These are phyloP conservation scores for Adansonia gregorii DNA, from an alignment of 441 rosid species.

Conservation along the genomic window DNA sequence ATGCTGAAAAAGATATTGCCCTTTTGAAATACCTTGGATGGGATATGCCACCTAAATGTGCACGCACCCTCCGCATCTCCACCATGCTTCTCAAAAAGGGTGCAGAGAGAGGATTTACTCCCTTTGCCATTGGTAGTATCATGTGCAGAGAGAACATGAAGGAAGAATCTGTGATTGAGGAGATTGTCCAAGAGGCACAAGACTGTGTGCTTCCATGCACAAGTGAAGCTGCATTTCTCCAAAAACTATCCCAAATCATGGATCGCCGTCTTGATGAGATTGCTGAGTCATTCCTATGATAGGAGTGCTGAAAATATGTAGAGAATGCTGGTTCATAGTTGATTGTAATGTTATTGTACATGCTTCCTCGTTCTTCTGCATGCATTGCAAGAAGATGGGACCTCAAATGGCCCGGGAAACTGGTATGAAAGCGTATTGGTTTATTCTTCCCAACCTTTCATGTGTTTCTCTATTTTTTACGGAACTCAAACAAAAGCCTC, in stretches of 20 bases:
- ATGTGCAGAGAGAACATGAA: constrained; percentile 70
- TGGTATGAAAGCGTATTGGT: not conserved
- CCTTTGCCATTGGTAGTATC: constrained; percentile 67
- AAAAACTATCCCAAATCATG: constrained; percentile 48
- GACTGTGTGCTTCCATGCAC: constrained; percentile 48
- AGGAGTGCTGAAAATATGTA: constrained; percentile 24
- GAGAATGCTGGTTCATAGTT: constrained; percentile 19
- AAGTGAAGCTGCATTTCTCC: constrained; percentile 54
- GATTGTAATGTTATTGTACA: constrained; percentile 3
- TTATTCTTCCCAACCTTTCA: not conserved
- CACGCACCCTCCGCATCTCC: constrained; percentile 64
- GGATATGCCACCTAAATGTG: constrained; percentile 57
- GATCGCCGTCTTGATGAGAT: constrained; percentile 50
- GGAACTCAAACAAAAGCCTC: not conserved
- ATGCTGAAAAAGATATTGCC: constrained; percentile 78
- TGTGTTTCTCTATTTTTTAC: constrained; percentile 22
- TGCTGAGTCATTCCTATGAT: constrained; percentile 28
- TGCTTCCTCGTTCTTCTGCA: constrained; percentile 16
- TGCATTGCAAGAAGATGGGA: constrained; percentile 13
- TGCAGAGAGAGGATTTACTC: constrained; percentile 65
- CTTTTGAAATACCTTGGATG: constrained; percentile 70
- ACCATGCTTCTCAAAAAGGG: constrained; percentile 90
- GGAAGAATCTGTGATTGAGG: constrained; percentile 47
- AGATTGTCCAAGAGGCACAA: constrained; percentile 53
- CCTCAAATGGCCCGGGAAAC: not conserved